Conservation (phyloP, 148 eudicot genomes). For the Spergularia bocconei region DNA sequence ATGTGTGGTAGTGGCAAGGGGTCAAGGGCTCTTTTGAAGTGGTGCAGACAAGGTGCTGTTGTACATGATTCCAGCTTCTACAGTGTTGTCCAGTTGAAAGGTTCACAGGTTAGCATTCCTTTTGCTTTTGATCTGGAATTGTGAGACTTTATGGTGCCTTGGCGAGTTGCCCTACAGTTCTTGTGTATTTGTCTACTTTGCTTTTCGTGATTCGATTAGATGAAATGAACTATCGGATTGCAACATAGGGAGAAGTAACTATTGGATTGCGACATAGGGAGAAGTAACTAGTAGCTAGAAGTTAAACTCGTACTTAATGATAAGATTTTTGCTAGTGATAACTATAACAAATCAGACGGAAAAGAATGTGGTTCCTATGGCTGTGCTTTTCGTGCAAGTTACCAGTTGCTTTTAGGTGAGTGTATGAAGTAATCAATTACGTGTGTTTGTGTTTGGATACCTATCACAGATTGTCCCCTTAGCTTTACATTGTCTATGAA, state of each 20-base stretch:
- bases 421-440: not conserved
- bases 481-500: not conserved
- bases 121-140: not conserved
- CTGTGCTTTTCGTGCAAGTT: not conserved
- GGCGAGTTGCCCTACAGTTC: not conserved
- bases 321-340: not conserved
- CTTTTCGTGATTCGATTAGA: not conserved
- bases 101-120: conserved; percentile 64
- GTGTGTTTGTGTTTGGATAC: not conserved
- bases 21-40: conserved; percentile 83
- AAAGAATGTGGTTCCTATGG: not conserved
- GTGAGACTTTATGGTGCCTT: not conserved
- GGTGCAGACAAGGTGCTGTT: conserved; percentile 61
- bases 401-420: not conserved
- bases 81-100: conserved; percentile 67
- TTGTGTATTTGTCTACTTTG: not conserved
- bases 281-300: not conserved
- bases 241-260: not conserved
- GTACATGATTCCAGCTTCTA: conserved; percentile 85
- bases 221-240: not conserved
- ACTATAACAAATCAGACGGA: not conserved
- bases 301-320: not conserved
- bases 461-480: not conserved
- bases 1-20: conserved; percentile 66
- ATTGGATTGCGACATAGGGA: not conserved